A percentile compares a stretch with the other conserved stretches of the same genome.
Conservation (phyloP, 441 rosid species). For the Populus tomentosa region DNA sequence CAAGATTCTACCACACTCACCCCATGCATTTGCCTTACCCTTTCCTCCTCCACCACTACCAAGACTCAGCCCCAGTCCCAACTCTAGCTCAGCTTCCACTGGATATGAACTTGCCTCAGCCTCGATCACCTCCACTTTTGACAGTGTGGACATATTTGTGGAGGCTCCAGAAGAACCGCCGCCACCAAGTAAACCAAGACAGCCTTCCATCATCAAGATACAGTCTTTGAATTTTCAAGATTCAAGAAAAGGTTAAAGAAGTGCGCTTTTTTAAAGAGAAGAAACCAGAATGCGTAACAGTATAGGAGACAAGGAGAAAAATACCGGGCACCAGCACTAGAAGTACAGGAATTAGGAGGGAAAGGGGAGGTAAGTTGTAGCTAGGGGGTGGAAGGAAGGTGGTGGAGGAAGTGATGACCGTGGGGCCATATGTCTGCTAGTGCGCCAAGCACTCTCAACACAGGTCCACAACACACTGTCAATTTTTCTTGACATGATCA, state of each 20-base stretch:
- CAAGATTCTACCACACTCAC: constrained; percentile 71
- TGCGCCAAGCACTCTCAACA: too few relatives aligned
- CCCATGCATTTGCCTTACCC: constrained; percentile 40
- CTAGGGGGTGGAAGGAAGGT: constrained; percentile 14
- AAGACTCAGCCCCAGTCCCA: constrained; percentile 67
- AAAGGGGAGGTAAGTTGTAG: constrained; percentile 11
- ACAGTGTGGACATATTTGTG: constrained; percentile 31
- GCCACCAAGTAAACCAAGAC: constrained; percentile 31
- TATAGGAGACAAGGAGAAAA: background rate
- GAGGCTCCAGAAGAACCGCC: constrained; percentile 32
- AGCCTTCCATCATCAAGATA: constrained; percentile 38
- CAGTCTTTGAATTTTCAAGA: constrained; percentile 13
- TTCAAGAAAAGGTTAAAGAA: constrained; percentile 1
- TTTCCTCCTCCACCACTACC: constrained; percentile 43
- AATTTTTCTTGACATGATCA: constrained; percentile 34
- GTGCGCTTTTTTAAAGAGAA: background rate
- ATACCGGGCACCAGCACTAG: background rate
- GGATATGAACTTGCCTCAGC: constrained; percentile 44
- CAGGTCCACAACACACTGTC: constrained; percentile 22
- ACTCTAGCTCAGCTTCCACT: constrained; percentile 59
- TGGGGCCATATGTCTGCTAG: constrained; percentile 77
- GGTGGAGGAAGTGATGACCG: constrained; percentile 59
- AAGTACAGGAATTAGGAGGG: constrained; percentile 14
- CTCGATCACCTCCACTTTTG: constrained; percentile 34
- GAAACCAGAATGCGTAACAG: background rate